phyloP scores from a whole-genome alignment of 1,284 basidiomycete genomes.

The Cyathus pygmaeus region DNA sequence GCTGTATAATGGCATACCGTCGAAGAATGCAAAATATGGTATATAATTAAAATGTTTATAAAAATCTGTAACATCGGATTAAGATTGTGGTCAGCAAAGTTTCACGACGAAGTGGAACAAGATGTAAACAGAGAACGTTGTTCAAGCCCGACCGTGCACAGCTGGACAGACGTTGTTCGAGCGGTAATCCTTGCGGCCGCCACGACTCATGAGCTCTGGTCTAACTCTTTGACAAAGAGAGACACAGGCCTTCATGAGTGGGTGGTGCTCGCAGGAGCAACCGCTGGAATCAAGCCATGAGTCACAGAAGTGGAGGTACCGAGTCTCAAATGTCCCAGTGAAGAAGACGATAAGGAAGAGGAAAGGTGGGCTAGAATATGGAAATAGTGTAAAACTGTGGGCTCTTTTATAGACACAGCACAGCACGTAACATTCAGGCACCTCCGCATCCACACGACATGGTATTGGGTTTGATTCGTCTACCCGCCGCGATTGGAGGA shows the following conservation, averaged over 20 bases:
- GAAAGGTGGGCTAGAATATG: neutral
- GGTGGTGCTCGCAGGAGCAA: conserved; percentile 32
- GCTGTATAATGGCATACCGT: too few relatives aligned
- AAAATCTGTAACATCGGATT: too few relatives aligned
- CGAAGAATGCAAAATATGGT: too few relatives aligned
- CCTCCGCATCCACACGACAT: neutral
- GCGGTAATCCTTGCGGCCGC: conserved; percentile 51
- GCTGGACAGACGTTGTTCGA: conserved; percentile 2
- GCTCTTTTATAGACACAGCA: neutral
- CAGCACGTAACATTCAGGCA: neutral
- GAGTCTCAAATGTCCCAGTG: neutral
- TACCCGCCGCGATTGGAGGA: neutral
- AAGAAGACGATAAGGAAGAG: neutral
- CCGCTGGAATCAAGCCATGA: conserved; percentile 23
- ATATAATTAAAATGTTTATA: too few relatives aligned
- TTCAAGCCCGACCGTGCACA: too few relatives aligned
- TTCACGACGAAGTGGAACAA: too few relatives aligned
- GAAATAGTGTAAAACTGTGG: neutral
- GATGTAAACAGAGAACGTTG: too few relatives aligned
- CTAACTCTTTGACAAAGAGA: conserved; percentile 13
- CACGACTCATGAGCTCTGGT: conserved; percentile 37
- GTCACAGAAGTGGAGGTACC: neutral
- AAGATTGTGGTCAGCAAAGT: too few relatives aligned
- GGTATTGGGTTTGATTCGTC: neutral
- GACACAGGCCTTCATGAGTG: conserved; percentile 24